Conservation (phyloP, 2,329 filamentous ascomycete species). For the Colletotrichum sublineola region DNA sequence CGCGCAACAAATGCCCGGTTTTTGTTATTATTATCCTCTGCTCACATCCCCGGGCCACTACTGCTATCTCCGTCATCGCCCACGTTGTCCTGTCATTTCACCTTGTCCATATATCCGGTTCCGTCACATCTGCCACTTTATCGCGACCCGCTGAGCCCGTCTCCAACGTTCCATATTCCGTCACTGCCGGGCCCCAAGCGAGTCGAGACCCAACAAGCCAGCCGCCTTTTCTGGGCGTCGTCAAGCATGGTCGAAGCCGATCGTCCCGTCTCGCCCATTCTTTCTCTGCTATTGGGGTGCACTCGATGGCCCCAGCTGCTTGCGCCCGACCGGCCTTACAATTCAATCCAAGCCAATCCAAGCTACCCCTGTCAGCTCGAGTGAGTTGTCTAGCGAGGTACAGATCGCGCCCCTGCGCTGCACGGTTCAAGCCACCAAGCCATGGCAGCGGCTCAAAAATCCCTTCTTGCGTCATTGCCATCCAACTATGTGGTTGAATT, state of each 20-base stretch:
- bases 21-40: slow-evolving; percentile 25
- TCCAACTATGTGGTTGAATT: slow-evolving; percentile 28
- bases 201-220: slow-evolving; percentile 10
- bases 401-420: slow-evolving; percentile 25
- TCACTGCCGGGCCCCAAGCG: slow-evolving; percentile 26
- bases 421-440: slow-evolving; percentile 36
- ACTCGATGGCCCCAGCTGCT: slow-evolving; percentile 9
- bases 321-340: slow-evolving; percentile 10
- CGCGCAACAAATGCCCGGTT: slow-evolving; percentile 4
- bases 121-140: slow-evolving; percentile 28
- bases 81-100: slow-evolving; percentile 28
- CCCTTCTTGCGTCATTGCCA: slow-evolving; percentile 42
- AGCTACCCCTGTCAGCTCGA: slow-evolving; percentile 33
- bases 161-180: slow-evolving; percentile 26
- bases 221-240: not conserved
- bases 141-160: slow-evolving; percentile 26
- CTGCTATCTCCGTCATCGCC: slow-evolving; percentile 33
- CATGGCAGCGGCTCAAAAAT: slow-evolving; percentile 18
- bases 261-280: slow-evolving; percentile 29
- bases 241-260: slow-evolving; percentile 32
- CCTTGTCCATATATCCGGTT: slow-evolving; percentile 23
- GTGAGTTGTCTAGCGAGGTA: slow-evolving; percentile 31
- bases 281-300: slow-evolving; percentile 13
- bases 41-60: slow-evolving; percentile 8
- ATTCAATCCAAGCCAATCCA: slow-evolving; percentile 11